Percentiles rank a stretch among this genome's conserved stretches.
Conservation (phyloP, 1,284 basidiomycete genomes). For the Malassezia pachydermatis region DNA sequence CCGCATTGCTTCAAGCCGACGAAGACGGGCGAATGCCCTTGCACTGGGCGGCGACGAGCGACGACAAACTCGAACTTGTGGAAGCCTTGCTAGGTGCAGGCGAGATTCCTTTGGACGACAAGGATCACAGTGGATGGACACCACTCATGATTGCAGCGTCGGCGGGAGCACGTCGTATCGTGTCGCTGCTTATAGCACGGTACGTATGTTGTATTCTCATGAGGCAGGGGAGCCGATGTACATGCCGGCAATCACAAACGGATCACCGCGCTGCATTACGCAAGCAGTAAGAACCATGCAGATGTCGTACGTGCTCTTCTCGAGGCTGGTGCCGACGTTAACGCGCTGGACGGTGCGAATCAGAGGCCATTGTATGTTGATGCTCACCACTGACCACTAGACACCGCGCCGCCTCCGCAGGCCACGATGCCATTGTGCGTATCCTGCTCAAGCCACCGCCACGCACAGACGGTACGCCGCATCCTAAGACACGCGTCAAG, state of each 20-base stretch:
- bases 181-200: slow-evolving; percentile 16
- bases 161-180: slow-evolving; percentile 14
- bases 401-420: slow-evolving; percentile 24
- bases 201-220: background rate
- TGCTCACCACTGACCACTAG: slow-evolving; percentile 5
- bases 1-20: slow-evolving; percentile 13
- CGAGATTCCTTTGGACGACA: slow-evolving; percentile 5
- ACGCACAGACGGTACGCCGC: slow-evolving; percentile 16
- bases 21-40: slow-evolving; percentile 24
- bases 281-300: slow-evolving; percentile 25
- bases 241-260: slow-evolving; percentile 14
- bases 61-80: slow-evolving; percentile 10
- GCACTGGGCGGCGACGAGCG: slow-evolving; percentile 22
- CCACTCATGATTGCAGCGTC: slow-evolving; percentile 27
- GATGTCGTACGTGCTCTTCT: slow-evolving; percentile 25
- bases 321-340: slow-evolving; percentile 23
- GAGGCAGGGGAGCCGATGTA: slow-evolving; percentile 20
- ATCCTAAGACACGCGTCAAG: slow-evolving; percentile 31
- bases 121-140: slow-evolving; percentile 21
- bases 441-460: slow-evolving; percentile 22
- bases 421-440: slow-evolving; percentile 23
- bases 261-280: slow-evolving; percentile 28
- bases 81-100: slow-evolving; percentile 12
- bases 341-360: slow-evolving; percentile 26
- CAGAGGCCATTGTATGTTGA: slow-evolving; percentile 23